Base-by-base conservation (phyloP, 805 yeast species). In the Pichia insulana region DNA sequence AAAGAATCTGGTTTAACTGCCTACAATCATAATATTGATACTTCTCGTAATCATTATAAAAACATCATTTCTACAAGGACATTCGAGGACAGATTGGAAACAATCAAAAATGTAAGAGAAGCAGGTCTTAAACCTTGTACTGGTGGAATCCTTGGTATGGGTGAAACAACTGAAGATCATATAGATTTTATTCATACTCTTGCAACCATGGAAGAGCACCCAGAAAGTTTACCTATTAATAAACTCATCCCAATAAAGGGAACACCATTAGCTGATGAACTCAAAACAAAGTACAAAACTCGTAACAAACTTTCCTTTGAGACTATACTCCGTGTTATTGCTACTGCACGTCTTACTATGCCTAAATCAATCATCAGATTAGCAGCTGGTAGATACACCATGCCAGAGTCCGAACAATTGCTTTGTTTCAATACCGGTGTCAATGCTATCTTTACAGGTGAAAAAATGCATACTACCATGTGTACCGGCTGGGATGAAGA, bases 401-500 rank as follows among this genome's bases (percentile, higher is more conserved):
- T 83, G 89, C 79, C 76, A 50, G 89, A 83, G 52, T 64, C 72
- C 44, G 88, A 83, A 51, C 92, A 83, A 57, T 73, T 79, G 43
- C 58, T 83, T 52, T 80, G 89, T 49, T 83, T 83, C 58, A 70
- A 80, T 76, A 76, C 81, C 28, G 92, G 92, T 16, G 78, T 80
- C 50, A 83, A 83, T 59, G 88, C 90, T 16, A 78, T 83, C 33
- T 83, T 83, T 60, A 83, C 89, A 1, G 92, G 92, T 30, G 80
- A 83, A 58, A 75, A 72, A 50, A 83, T 83, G 90, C 64, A 83
- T 43, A 83, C 92, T 2, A 84, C 92, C 4, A 76, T 78, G 77
- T 83, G 90, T 57, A 80, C 76, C 50, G 88, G 87, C 7, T 83
- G 90, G 89, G 86, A 83, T 36, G 89, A 82, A 52, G 92, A 83